Conservation (phyloP, 2,329 filamentous ascomycete genomes). For the Myriosclerotinia scirpicola region DNA sequence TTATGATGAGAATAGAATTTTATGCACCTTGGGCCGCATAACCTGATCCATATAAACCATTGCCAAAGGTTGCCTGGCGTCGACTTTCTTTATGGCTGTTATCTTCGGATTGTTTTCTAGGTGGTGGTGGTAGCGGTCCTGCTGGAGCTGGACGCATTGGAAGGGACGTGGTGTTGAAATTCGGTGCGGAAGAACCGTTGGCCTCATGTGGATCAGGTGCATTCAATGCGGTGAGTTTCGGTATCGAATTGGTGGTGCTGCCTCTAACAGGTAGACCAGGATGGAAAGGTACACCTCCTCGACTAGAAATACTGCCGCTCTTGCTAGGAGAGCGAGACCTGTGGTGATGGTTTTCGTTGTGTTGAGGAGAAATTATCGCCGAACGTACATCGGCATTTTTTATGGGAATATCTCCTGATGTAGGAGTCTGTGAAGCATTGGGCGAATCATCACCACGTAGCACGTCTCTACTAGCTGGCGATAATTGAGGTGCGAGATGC, state of each 20-base stretch:
- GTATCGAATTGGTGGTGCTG: constrained; percentile 53
- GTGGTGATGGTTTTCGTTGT: constrained; percentile 36
- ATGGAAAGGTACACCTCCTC: constrained; percentile 46
- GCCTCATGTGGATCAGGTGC: constrained; percentile 41
- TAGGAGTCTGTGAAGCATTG: constrained; percentile 56
- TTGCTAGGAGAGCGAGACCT: constrained; percentile 41
- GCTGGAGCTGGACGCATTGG: constrained; percentile 62
- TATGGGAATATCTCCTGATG: constrained; percentile 71
- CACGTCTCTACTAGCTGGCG: constrained; percentile 75
- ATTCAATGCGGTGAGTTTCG: constrained; percentile 46
- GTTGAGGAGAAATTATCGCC: constrained; percentile 48
- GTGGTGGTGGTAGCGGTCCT: constrained; percentile 60
- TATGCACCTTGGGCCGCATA: constrained; percentile 18
- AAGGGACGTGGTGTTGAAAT: constrained; percentile 53
- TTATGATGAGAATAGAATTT: constrained; percentile 1
- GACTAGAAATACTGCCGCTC: constrained; percentile 49
- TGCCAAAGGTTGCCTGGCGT: constrained; percentile 55
- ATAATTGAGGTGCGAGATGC: constrained; percentile 78
- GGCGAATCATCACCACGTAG: constrained; percentile 52
- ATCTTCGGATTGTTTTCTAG: constrained; percentile 52
- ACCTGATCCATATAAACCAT: constrained; percentile 36
- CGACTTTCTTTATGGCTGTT: constrained; percentile 48
- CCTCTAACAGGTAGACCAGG: constrained; percentile 53
- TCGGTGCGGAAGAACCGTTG: constrained; percentile 46
- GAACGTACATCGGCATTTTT: constrained; percentile 51